Conservation (phyloP, 2,329 filamentous ascomycete genomes). For the Ramularia collo-cygni region DNA sequence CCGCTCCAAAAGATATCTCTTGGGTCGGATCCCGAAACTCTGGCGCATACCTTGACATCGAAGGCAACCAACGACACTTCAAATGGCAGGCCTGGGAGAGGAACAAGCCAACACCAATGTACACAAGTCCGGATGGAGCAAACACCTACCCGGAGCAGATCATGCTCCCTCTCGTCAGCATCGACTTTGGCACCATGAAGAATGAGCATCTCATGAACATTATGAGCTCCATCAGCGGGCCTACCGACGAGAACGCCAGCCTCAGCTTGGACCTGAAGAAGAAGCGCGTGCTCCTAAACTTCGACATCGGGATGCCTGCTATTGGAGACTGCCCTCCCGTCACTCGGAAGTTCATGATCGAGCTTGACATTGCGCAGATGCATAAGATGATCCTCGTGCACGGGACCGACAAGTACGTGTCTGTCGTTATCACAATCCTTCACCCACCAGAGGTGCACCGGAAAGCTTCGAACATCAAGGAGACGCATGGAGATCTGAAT, state of each 20-base stretch:
- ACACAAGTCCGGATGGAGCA: constrained; percentile 6
- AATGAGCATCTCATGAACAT: constrained; percentile 51
- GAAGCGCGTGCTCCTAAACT: constrained; percentile 41
- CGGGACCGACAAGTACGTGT: constrained; percentile 16
- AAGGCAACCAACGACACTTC: constrained; percentile 1
- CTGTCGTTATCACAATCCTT: constrained; percentile 34
- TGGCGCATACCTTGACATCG: constrained; percentile 2
- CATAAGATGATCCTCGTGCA: constrained; percentile 9
- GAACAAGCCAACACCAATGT: constrained; percentile 1
- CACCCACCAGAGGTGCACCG: constrained; percentile 26
- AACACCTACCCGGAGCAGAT: constrained; percentile 14
- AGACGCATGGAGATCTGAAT: constrained; percentile 34
- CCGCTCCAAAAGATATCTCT: constrained; percentile 13
- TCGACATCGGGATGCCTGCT: constrained; percentile 25
- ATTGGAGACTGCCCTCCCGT: neutral
- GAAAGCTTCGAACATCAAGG: constrained; percentile 16
- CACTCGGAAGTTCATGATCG: constrained; percentile 16
- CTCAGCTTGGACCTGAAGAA: constrained; percentile 39
- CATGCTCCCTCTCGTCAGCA: constrained; percentile 16
- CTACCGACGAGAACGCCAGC: constrained; percentile 22
- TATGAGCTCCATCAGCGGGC: constrained; percentile 43
- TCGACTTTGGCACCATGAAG: constrained; percentile 59
- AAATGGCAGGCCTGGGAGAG: constrained; percentile 4
- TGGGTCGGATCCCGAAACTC: constrained; percentile 13
- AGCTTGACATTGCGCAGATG: constrained; percentile 21